Conservation (phyloP, 2,329 filamentous ascomycete genomes). For the Didymella pinodella region DNA sequence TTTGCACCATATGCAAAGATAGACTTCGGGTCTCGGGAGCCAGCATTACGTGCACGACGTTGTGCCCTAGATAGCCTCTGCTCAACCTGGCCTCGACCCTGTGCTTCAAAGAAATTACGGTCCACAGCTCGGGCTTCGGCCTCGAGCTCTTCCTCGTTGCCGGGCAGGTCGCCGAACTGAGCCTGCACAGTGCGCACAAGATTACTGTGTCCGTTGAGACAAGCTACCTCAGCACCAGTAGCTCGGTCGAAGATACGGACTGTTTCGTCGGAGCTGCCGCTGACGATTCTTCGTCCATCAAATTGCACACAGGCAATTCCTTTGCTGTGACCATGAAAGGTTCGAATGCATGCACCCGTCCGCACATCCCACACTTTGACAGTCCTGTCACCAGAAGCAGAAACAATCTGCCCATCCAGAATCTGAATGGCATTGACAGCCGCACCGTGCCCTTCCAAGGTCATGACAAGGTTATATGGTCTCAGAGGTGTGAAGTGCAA, state of each 20-base stretch:
- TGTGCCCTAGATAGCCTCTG: constrained; percentile 43
- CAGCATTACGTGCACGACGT: constrained; percentile 65
- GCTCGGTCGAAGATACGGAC: constrained; percentile 92
- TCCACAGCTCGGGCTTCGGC: constrained; percentile 77
- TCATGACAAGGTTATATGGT: constrained; percentile 79
- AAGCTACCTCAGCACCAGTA: constrained; percentile 88
- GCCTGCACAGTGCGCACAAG: constrained; percentile 95
- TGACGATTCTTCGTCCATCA: constrained; percentile 91
- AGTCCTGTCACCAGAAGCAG: constrained; percentile 89
- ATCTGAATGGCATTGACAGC: constrained; percentile 98
- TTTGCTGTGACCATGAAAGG: constrained; percentile 86
- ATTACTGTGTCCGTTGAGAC: constrained; percentile 79
- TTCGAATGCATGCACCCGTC: constrained; percentile 76
- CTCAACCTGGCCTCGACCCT: constrained; percentile 55
- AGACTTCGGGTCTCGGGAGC: constrained; percentile 76
- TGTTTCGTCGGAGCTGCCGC: constrained; percentile 93
- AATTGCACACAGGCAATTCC: constrained; percentile 98
- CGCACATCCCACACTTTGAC: constrained; percentile 96
- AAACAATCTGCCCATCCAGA: constrained; percentile 83
- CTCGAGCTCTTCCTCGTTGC: constrained; percentile 77
- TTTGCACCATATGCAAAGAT: constrained; percentile 84
- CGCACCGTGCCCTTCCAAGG: constrained; percentile 82
- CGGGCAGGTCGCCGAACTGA: constrained; percentile 87
- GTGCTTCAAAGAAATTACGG: constrained; percentile 71
- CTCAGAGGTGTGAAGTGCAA: constrained; percentile 64